Conservation (phyloP, 768 basidiomycete genomes). For the Candolleomyces aberdarensis region DNA sequence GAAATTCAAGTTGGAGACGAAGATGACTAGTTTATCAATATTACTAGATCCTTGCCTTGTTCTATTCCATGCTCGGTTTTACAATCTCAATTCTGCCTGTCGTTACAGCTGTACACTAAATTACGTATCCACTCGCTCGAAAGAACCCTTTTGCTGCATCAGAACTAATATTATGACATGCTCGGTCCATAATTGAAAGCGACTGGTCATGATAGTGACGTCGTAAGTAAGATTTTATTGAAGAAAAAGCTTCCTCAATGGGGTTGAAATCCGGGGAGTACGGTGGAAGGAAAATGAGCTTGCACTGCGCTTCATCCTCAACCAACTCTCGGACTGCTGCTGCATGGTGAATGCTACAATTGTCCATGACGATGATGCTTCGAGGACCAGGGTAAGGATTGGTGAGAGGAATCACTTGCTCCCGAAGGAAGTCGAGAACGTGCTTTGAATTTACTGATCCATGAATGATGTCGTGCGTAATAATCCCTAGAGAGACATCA, state of each 20-base stretch:
- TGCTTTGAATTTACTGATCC: too few relatives aligned
- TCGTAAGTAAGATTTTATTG: conserved; percentile 34
- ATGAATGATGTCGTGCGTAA: too few relatives aligned
- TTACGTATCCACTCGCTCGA: not conserved
- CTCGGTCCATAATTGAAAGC: conserved; percentile 20
- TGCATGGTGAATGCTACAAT: not conserved
- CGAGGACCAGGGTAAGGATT: conserved; percentile 12
- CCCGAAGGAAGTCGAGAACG: not conserved
- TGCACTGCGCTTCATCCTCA: conserved; percentile 17
- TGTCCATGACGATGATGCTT: conserved; percentile 10
- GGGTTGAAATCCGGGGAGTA: conserved; percentile 35
- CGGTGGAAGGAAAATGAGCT: conserved; percentile 26
- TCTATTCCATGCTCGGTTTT: too few relatives aligned
- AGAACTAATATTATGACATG: conserved; percentile 19
- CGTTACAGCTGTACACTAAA: not conserved
- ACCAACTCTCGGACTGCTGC: conserved; percentile 12
- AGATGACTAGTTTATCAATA: not conserved
- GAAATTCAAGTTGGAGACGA: not conserved
- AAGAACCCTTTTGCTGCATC: conserved; percentile 21
- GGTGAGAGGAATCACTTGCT: conserved; percentile 12
- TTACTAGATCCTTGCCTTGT: not conserved
- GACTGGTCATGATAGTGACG: conserved; percentile 14
- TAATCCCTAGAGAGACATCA: too few relatives aligned
- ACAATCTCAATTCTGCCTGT: not conserved
- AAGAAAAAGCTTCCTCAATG: conserved; percentile 28